Base-by-base conservation (phyloP, 2,329 filamentous ascomycete genomes). In the Trichoderma sp. region DNA sequence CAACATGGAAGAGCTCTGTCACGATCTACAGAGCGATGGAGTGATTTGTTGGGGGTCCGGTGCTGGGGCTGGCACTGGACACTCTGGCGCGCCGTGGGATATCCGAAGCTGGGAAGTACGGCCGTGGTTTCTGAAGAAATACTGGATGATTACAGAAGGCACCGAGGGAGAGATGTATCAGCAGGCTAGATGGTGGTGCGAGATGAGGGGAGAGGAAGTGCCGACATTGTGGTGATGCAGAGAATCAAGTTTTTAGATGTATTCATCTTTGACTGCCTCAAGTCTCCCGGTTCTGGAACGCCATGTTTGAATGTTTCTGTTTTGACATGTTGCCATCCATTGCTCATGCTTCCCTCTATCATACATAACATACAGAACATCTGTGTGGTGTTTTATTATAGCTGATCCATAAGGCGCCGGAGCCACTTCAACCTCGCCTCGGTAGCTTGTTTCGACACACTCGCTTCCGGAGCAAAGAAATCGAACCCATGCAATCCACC, bases 1-100 rank as follows among this genome's bases (percentile, higher is more conserved):
- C 60, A 78, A 82, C 50, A 79, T 81, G 74, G 79, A 80, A 33
- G 81, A 80, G 73, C 81, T 82, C 71, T 81, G 82, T 33, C 80
- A 81, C 50, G 81, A 82, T 41, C 76, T 79, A 6, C 60, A 75
- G 33, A 75, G 80, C n/a, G 81, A 81, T 50, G 79, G 81, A 56
- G 71, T 81, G 64, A 81, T 78, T 33, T 82, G 81, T 24, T 82
- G 81, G 81, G 81, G 81, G 16, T 75, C 73, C 12, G 74, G 79
- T 12, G 75, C 79, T 4, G 71, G 75, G 7, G 81, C 79, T 2
- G 78, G 79, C 4, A 77, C 78, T n/a, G 79, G 79, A 4, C 80
- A 80, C 35, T 78, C 79, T 24, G 76, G 76, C 18, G 74, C 60
- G 0, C 80, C 81, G 8, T 82, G 81, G 81, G 81, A 82, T 33